These are phyloP conservation scores for Solanum chacoense DNA, from an alignment of 305 asterid species.

Conservation along the genomic window DNA sequence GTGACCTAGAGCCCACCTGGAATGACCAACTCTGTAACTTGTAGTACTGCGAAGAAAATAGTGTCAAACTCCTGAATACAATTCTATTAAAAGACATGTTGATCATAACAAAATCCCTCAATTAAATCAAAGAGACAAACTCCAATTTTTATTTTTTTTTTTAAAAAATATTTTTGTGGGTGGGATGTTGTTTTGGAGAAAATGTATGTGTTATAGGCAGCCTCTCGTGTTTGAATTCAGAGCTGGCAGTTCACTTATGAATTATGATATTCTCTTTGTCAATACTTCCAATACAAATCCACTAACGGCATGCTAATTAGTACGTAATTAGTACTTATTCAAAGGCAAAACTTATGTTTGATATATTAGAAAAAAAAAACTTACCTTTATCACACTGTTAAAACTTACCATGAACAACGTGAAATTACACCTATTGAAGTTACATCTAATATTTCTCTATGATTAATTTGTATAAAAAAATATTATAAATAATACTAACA, in stretches of 20 bases:
- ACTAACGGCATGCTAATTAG: not conserved
- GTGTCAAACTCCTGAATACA: not conserved
- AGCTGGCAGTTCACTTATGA: not conserved
- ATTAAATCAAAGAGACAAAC: not conserved
- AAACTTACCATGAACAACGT: not conserved
- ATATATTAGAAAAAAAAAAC: not conserved
- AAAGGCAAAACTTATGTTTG: not conserved
- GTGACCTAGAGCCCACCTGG: not conserved
- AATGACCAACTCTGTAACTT: not conserved
- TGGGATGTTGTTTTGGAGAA: not conserved
- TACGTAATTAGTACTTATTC: not conserved
- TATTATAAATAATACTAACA: not conserved
- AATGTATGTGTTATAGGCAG: not conserved
- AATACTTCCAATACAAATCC: not conserved
- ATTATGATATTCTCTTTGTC: not conserved
- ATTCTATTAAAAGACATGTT: not conserved
- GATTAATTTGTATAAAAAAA: not conserved
- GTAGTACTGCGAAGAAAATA: not conserved
- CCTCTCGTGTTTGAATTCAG: not conserved
- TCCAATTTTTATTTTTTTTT: not conserved
- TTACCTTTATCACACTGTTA: not conserved
- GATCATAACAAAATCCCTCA: not conserved
- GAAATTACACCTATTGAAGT: not conserved
- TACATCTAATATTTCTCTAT: not conserved
- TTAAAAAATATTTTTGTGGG: not conserved